Percentiles rank a stretch among this genome's conserved stretches.
phyloP scores from a whole-genome alignment of 306 rosid species.

The Crataegus laevigata region DNA sequence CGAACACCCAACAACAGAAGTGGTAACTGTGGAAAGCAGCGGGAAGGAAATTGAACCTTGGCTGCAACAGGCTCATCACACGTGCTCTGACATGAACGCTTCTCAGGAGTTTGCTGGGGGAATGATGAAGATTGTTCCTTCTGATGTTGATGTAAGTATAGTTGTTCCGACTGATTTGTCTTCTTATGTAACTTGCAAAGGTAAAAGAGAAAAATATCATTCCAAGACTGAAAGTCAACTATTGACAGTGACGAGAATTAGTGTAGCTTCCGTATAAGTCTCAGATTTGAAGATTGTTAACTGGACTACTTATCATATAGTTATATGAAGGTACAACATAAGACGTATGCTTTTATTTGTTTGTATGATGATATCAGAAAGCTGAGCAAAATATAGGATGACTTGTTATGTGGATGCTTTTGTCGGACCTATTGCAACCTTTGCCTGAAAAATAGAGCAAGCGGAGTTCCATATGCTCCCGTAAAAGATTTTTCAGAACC shows the following conservation, averaged over 20 bases:
- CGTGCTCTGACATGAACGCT: conserved; percentile 47
- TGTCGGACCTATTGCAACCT: background rate
- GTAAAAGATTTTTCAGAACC: background rate
- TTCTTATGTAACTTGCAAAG: background rate
- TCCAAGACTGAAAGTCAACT: background rate
- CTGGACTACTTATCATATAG: background rate
- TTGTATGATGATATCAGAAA: background rate
- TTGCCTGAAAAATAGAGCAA: background rate
- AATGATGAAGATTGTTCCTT: conserved; percentile 96
- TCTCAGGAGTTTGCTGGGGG: conserved; percentile 77
- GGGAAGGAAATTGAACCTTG: conserved; percentile 50
- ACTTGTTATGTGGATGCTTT: background rate
- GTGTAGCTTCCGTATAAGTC: background rate
- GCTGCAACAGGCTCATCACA: conserved; percentile 47
- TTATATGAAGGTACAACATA: background rate
- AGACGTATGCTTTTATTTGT: background rate
- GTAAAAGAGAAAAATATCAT: background rate
- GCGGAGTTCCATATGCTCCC: background rate
- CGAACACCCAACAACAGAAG: conserved; percentile 52
- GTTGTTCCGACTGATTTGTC: conserved; percentile 1
- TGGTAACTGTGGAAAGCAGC: conserved; percentile 39
- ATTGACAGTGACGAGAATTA: background rate
- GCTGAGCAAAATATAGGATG: background rate
- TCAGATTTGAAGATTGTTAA: background rate
- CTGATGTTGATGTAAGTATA: conserved; percentile 83